phyloP scores from a whole-genome alignment of 106 monocot genomes.

The Iris macrosiphon region DNA sequence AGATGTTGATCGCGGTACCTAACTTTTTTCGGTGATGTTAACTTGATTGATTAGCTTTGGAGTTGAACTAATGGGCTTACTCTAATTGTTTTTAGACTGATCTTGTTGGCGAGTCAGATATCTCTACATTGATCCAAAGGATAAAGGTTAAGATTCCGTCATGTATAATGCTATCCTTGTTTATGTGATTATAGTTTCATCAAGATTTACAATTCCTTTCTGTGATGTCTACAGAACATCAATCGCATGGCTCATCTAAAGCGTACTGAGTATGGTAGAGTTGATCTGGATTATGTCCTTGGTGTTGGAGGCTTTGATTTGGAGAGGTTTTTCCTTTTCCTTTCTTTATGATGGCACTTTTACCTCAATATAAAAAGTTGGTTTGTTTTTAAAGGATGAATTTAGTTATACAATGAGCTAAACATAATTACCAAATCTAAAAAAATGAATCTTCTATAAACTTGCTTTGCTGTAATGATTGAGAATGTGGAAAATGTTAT shows the following conservation, averaged over 20 bases:
- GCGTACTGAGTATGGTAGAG: slow-evolving; percentile 75
- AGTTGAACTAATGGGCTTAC: background rate
- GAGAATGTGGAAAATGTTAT: too few species aligned
- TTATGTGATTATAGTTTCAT: background rate
- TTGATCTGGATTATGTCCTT: slow-evolving; percentile 98
- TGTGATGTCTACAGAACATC: slow-evolving; percentile 48
- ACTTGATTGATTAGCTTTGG: too few species aligned
- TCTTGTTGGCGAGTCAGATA: slow-evolving; percentile 61
- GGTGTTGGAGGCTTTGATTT: slow-evolving; percentile 99
- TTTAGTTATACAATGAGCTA: too few species aligned
- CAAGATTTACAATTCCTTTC: background rate
- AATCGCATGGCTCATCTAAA: slow-evolving; percentile 91
- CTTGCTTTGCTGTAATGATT: too few species aligned
- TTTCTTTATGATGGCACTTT: too few species aligned
- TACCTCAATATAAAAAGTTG: too few species aligned
- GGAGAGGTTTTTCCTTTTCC: slow-evolving; percentile 62
- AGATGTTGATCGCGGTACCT: too few species aligned
- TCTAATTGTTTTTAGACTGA: slow-evolving; percentile 46
- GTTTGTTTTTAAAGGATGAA: too few species aligned
- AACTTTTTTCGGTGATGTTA: too few species aligned
- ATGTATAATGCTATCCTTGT: background rate
- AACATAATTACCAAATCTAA: too few species aligned
- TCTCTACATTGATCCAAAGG: slow-evolving; percentile 64
- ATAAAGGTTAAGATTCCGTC: slow-evolving; percentile 53
- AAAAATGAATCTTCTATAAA: too few species aligned